phyloP scores from a whole-genome alignment of 2,329 filamentous ascomycete species.

The Hypoxylon sp. region DNA sequence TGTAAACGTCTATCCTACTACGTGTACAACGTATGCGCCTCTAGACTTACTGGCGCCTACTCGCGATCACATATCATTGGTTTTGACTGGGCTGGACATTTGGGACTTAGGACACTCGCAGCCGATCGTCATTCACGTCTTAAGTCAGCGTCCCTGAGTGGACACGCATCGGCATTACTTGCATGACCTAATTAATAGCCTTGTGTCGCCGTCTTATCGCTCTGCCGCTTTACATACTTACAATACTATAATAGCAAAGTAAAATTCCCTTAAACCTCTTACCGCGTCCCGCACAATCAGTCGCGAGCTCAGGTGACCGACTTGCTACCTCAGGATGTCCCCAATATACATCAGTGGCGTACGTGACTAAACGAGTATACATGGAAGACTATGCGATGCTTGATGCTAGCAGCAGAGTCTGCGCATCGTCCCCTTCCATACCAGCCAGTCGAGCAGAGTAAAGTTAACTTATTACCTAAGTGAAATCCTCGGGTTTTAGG shows the following conservation, averaged over 20 bases:
- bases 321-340: neutral
- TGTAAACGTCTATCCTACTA: conserved; percentile 19
- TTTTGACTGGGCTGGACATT: conserved; percentile 23
- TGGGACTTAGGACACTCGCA: conserved; percentile 20
- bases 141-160: conserved; percentile 26
- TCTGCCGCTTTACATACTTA: neutral
- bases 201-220: neutral
- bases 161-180: conserved; percentile 38
- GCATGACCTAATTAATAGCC: conserved; percentile 29
- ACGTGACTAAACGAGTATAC: neutral
- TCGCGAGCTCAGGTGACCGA: conserved; percentile 15
- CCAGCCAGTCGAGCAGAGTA: neutral
- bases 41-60: neutral
- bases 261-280: neutral
- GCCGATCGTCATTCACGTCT: conserved; percentile 36
- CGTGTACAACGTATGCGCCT: conserved; percentile 24
- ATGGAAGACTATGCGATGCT: neutral
- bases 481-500: neutral
- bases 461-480: neutral
- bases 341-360: neutral
- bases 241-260: neutral
- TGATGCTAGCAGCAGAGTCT: neutral
- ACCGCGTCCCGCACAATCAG: conserved; percentile 9
- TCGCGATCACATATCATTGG: conserved; percentile 28
- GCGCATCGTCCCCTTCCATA: neutral